phyloP scores from a whole-genome alignment of 83 land plant species.

The Thuja plicata region DNA sequence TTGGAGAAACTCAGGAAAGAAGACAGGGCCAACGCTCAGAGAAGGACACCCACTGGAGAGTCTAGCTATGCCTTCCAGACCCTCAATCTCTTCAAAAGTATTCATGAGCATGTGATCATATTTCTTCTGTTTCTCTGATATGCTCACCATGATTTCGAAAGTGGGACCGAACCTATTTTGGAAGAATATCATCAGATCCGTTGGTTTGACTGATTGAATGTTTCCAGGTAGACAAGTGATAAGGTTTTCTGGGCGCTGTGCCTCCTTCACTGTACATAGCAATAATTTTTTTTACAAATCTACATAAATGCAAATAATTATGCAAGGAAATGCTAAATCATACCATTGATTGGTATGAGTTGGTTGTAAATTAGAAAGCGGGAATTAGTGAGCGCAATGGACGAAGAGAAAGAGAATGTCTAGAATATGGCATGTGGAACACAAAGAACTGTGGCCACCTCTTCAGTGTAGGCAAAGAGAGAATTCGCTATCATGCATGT shows the following conservation, averaged over 20 bases:
- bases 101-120: not conserved
- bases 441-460: not conserved
- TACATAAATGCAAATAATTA: no score
- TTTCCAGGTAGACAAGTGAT: slow-evolving; percentile 10
- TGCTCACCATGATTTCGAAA: not conserved
- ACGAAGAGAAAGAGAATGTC: not conserved
- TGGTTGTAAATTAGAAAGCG: not conserved
- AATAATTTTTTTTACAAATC: not conserved
- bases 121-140: not conserved
- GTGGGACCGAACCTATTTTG: no score
- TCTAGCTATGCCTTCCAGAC: not conserved
- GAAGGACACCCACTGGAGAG: not conserved
- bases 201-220: not conserved
- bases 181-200: not conserved
- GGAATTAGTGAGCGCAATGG: not conserved
- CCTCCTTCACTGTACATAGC: not conserved
- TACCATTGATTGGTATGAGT: slow-evolving; percentile 1
- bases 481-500: not conserved
- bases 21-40: not conserved
- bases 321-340: not conserved
- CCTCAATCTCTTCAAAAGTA: not conserved
- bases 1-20: not conserved
- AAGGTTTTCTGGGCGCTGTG: not conserved
- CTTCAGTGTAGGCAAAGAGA: not conserved
- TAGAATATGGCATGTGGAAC: slow-evolving; percentile 8